Base-by-base conservation (phyloP, 192 early-diverging fungal genomes). In the Coemansia sp. region DNA sequence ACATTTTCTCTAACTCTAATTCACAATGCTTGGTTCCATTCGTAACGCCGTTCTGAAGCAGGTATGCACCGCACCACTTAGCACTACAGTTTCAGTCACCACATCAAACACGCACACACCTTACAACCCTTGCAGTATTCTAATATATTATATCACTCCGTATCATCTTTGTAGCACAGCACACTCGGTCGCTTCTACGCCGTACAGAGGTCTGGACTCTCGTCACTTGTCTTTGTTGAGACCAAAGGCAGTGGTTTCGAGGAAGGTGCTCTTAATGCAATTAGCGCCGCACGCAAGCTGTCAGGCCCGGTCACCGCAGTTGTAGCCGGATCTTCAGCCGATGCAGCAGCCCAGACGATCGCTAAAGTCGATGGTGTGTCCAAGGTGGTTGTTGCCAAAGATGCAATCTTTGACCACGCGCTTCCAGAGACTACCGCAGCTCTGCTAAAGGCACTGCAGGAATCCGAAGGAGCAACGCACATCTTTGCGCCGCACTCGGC, bases 181-280 rank as follows among this genome's bases (percentile, higher is more conserved):
- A 4, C 49, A 15, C 30, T 34, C 13, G 58, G 62, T 9, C 66
- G 73, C 56, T 39, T 69, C 46, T 66, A 55, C 30, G 63, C 63
- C 11, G 49, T 46, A 24, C 73, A 66, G 43, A 45, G 64, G 24
- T 55, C 55, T 6, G 54, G 53, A 9, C 53, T 77, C 19, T 67
- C 87, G n/a, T 90, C 94, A 23, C 81, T 98, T 13, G 84, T 98
- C 50, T 73, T 93, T 54, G 89, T 94, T 39, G 96, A 98, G 77
- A 88, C 92, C 81, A 91, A 89, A 78, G 85, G 87, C 76, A 81
- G 84, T 68, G 72, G 67, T 15, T 64, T 93, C 37, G 80, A 83
- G 45, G 74, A 87, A 30, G 81, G 89, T 34, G 89, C 93, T 25
- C 81, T 95, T 45, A 92, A 92, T 64, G 91, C 96, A 22, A 80